Evolutionary conservation across 2,329 filamentous ascomycete species (phyloP), one percentile per base, ranked within the genome.

Genomic region (Claviceps citrina): DNA sequence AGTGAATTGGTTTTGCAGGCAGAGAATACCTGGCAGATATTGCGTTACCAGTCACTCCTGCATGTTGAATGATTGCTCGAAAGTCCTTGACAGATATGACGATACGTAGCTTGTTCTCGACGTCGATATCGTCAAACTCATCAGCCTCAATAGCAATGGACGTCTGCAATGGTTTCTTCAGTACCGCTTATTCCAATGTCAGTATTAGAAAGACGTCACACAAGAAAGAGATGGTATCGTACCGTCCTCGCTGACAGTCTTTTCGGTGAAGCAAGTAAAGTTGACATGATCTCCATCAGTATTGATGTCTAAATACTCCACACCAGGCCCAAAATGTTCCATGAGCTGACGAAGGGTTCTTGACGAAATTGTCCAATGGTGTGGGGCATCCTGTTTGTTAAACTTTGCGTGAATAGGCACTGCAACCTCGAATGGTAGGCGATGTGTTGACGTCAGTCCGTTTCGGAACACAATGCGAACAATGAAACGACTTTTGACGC

Each of bases 11-110:
- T 13, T 73, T 71, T 13, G 74, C 73, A 4, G 83, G 81, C 20
- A 72, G 64, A 2, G 83, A 86, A 58, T 86, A 87, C 39, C 67
- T 67, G 10, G 81, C 79, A 13, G 69, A 71, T 12, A 87, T 64
- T 34, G 72, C 69, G n/a, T 73, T 76, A 39, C 76, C 75, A 5
- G 78, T 69, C 19, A 76, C 75, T 19, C 78, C 78, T 8, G 83
- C 82, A 57, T 89, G 83, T 26, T 77, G 71, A 38, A 86, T 75
- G 40, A 87, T 83, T 26, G 82, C 78, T 38, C 82, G 78, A 56
- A 87, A 87, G 57, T 89, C 83, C 51, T 84, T 86, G 53, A 89
- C 81, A 49, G 77, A 84, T 52, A 87, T 81, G 43, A 84, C 73
- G 50, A 86, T 82, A 53, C 86, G 83, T 42, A 86, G 68, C 38